A percentile compares a stretch with the other conserved stretches of the same genome.
phyloP scores from a whole-genome alignment of 1,284 basidiomycete species.

The Cystobasidium pallidum region DNA sequence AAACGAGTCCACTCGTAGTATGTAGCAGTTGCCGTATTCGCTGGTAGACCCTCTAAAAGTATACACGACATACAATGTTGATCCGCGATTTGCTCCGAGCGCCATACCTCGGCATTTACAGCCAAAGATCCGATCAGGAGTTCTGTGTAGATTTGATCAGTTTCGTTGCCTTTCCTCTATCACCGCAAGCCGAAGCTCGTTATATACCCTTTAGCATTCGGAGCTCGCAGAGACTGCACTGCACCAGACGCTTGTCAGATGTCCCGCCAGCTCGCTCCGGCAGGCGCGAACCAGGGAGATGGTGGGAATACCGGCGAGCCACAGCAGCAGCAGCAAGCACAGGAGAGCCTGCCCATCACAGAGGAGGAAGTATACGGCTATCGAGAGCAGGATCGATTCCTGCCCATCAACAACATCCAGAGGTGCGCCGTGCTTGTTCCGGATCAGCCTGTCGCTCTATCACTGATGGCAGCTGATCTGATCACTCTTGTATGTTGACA shows the following conservation, averaged over 20 bases:
- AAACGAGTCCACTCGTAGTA: no score
- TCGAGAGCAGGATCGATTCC: slow-evolving; percentile 49
- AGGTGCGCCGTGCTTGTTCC: slow-evolving; percentile 1
- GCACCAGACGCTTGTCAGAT: neutral
- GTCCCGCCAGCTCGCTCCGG: slow-evolving; percentile 41
- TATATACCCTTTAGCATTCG: neutral
- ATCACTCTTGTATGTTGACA: slow-evolving; percentile 11
- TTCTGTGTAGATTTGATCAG: slow-evolving; percentile 7
- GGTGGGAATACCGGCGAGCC: slow-evolving; percentile 7
- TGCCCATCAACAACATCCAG: slow-evolving; percentile 53
- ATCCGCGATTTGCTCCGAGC: slow-evolving; percentile 9
- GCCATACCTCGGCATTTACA: neutral
- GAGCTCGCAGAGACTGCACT: neutral
- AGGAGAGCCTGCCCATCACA: slow-evolving; percentile 38
- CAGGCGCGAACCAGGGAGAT: slow-evolving; percentile 24
- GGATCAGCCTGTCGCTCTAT: no score
- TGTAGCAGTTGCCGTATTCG: no score
- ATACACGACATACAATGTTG: neutral
- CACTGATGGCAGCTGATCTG: neutral
- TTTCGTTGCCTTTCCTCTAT: neutral
- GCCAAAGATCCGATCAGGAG: neutral
- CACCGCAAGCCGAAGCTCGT: neutral
- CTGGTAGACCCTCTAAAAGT: neutral
- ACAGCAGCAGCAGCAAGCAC: slow-evolving; percentile 26
- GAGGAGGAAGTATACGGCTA: slow-evolving; percentile 43